phyloP scores from a whole-genome alignment of 164 flowering plant genomes.

The Dillenia turbinata region DNA sequence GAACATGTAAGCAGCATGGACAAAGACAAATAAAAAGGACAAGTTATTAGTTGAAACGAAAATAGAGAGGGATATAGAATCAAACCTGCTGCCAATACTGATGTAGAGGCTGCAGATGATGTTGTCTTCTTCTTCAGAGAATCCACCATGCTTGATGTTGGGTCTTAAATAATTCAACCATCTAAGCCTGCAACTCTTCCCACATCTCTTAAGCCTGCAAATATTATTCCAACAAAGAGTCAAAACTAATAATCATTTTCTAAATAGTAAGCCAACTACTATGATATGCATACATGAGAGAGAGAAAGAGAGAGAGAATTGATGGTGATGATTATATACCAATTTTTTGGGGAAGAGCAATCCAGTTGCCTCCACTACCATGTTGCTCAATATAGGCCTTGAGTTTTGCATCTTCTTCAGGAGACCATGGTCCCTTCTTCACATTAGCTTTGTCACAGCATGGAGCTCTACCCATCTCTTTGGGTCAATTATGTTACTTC shows the following conservation, averaged over 20 bases:
- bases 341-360: slow-evolving; percentile 81
- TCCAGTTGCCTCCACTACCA: slow-evolving; percentile 89
- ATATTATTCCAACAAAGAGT: neutral
- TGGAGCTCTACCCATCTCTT: slow-evolving; percentile 88
- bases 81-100: slow-evolving; percentile 86
- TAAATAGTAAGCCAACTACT: neutral
- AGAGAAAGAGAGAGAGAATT: slow-evolving; percentile 7
- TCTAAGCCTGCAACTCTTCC: slow-evolving; percentile 84
- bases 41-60: neutral
- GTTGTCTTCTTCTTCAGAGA: slow-evolving; percentile 88
- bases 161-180: slow-evolving; percentile 91
- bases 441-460: slow-evolving; percentile 86
- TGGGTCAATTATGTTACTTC: neutral
- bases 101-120: slow-evolving; percentile 79
- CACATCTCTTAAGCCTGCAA: slow-evolving; percentile 71
- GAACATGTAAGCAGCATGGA: neutral
- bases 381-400: slow-evolving; percentile 61
- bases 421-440: slow-evolving; percentile 89
- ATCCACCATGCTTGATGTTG: slow-evolving; percentile 86
- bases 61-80: slow-evolving; percentile 16
- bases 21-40: neutral
- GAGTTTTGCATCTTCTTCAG: slow-evolving; percentile 80
- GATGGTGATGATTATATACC: slow-evolving; percentile 29
- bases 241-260: neutral
- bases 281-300: neutral